Conservation (phyloP, 1,284 basidiomycete species). For the Fomitiporia mediterranea region DNA sequence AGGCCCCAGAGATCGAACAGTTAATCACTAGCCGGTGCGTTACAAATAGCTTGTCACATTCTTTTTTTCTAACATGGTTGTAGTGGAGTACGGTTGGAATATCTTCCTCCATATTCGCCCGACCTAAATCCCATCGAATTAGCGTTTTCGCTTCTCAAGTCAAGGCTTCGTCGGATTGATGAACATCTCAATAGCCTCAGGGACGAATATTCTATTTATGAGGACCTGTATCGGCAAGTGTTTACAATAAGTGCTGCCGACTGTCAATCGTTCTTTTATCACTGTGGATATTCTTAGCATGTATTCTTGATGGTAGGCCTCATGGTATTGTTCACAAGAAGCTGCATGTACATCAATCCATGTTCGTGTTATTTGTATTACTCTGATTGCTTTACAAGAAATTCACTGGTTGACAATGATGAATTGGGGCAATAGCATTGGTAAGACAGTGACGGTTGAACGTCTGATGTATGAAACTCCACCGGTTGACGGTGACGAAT, state of each 20-base stretch:
- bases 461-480: too few species aligned
- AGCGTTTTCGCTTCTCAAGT: conserved; percentile 20
- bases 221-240: neutral
- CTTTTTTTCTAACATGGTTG: neutral
- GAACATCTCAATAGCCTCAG: too few species aligned
- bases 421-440: too few species aligned
- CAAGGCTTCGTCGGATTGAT: conserved; percentile 1
- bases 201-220: too few species aligned
- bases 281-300: neutral
- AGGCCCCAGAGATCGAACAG: conserved; percentile 9
- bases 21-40: neutral
- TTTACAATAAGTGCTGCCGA: neutral
- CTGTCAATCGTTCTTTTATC: neutral
- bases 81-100: conserved; percentile 21
- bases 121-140: conserved; percentile 24
- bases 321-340: too few species aligned
- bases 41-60: neutral
- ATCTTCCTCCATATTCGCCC: conserved; percentile 23
- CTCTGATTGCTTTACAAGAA: too few species aligned
- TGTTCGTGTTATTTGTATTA: too few species aligned
- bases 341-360: too few species aligned
- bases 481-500: too few species aligned
- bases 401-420: too few species aligned
- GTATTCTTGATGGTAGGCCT: too few species aligned
- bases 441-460: too few species aligned